Conservation (phyloP, 2,329 filamentous ascomycete genomes). For the Pestalotiopsis sp. region DNA sequence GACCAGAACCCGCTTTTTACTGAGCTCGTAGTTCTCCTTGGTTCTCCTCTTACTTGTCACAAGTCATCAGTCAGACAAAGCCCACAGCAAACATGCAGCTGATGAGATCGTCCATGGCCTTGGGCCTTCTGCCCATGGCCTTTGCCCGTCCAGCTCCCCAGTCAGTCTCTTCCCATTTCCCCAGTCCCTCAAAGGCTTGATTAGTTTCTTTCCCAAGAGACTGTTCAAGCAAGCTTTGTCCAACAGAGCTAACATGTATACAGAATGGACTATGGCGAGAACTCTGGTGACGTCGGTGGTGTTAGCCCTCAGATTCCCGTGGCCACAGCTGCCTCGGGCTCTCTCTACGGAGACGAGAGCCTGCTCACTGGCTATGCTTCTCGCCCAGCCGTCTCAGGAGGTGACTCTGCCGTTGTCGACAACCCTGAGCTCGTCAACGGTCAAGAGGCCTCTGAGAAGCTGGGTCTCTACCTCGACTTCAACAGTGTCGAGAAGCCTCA, state of each 20-base stretch:
- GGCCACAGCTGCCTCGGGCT: slow-evolving; percentile 36
- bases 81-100: neutral
- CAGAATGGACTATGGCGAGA: slow-evolving; percentile 43
- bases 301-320: slow-evolving; percentile 38
- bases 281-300: slow-evolving; percentile 41
- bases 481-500: slow-evolving; percentile 50
- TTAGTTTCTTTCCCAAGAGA: too few species aligned
- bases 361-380: slow-evolving; percentile 41
- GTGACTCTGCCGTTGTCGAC: slow-evolving; percentile 38
- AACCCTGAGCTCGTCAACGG: slow-evolving; percentile 44
- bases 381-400: slow-evolving; percentile 35
- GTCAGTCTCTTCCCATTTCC: neutral
- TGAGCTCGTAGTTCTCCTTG: neutral
- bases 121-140: slow-evolving; percentile 11
- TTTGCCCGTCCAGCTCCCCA: slow-evolving; percentile 13
- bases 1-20: neutral
- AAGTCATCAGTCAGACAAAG: neutral
- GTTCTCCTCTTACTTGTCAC: neutral
- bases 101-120: slow-evolving; percentile 2
- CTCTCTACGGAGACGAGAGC: slow-evolving; percentile 38
- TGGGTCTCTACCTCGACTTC: slow-evolving; percentile 56
- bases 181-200: neutral
- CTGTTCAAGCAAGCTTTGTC: neutral
- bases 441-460: slow-evolving; percentile 48
- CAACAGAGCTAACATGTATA: neutral